Conservation (phyloP, 2,329 filamentous ascomycete species). For the Fusarium burgessii region DNA sequence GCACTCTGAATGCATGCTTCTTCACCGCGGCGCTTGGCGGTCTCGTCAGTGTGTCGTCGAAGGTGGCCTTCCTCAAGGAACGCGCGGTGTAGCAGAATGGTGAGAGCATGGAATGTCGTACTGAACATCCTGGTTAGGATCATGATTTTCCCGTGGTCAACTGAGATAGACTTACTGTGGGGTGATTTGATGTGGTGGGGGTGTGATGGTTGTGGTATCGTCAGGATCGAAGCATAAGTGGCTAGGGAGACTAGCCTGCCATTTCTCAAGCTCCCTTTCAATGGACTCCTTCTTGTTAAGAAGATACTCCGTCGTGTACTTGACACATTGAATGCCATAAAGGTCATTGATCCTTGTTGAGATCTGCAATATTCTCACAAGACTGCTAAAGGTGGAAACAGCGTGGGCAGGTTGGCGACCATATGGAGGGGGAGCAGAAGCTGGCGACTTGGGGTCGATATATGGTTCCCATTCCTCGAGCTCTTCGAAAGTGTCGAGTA, state of each 20-base stretch:
- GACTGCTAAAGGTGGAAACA: slow-evolving; percentile 47
- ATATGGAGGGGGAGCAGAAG: slow-evolving; percentile 43
- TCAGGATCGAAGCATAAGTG: slow-evolving; percentile 47
- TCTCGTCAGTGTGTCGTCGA: slow-evolving; percentile 44
- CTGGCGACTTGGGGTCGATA: slow-evolving; percentile 46
- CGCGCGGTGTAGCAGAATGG: slow-evolving; percentile 59
- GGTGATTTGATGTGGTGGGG: slow-evolving; percentile 48
- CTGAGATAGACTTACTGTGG: slow-evolving; percentile 42
- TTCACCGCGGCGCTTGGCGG: slow-evolving; percentile 44
- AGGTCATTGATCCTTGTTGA: slow-evolving; percentile 47
- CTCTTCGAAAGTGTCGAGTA: slow-evolving; percentile 52
- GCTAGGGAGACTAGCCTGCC: slow-evolving; percentile 42
- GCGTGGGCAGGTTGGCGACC: slow-evolving; percentile 48
- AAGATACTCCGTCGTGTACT: slow-evolving; percentile 45
- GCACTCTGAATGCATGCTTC: slow-evolving; percentile 50
- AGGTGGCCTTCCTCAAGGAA: slow-evolving; percentile 54
- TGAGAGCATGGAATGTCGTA: slow-evolving; percentile 56
- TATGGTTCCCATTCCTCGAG: slow-evolving; percentile 52
- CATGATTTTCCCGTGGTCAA: not conserved
- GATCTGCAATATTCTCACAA: slow-evolving; percentile 47
- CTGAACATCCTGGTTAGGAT: slow-evolving; percentile 29
- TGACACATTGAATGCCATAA: slow-evolving; percentile 46
- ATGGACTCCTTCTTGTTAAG: slow-evolving; percentile 44
- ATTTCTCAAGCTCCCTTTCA: slow-evolving; percentile 45
- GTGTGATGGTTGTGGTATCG: slow-evolving; percentile 43